Evolutionary conservation across 257 asterid species (phyloP).

Genomic region (Nicotiana knightiana): DNA sequence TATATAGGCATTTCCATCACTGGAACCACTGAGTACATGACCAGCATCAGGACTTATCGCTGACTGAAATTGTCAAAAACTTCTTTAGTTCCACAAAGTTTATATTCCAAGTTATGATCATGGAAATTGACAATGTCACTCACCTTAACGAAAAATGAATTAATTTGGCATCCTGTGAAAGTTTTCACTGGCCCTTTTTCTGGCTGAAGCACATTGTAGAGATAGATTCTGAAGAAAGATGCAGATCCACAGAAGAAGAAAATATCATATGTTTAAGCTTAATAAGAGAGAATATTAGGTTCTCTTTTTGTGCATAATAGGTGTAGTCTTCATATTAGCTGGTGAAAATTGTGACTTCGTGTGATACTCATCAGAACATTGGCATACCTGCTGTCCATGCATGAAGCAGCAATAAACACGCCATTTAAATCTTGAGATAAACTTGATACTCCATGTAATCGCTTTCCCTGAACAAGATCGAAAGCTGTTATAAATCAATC

Average conservation of each 20-base stretch:
- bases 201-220: constrained; percentile 71
- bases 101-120: background rate
- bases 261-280: background rate
- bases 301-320: background rate
- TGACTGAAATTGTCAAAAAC: constrained; percentile 42
- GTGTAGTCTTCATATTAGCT: background rate
- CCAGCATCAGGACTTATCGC: constrained; percentile 86
- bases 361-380: background rate
- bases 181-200: constrained; percentile 64
- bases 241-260: background rate
- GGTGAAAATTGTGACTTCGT: background rate
- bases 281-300: background rate
- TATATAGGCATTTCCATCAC: constrained; percentile 86
- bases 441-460: constrained; percentile 76
- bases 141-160: constrained; percentile 87
- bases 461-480: constrained; percentile 44
- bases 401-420: constrained; percentile 67
- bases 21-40: constrained; percentile 86
- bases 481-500: background rate
- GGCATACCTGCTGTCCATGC: constrained; percentile 84
- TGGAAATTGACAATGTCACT: background rate
- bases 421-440: constrained; percentile 84
- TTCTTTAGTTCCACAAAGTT: background rate
- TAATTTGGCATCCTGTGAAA: constrained; percentile 64
- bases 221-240: constrained; percentile 59